These are phyloP conservation scores for Chenopodium album DNA, from an alignment of 148 eudicot genomes.

Conservation along the genomic window DNA sequence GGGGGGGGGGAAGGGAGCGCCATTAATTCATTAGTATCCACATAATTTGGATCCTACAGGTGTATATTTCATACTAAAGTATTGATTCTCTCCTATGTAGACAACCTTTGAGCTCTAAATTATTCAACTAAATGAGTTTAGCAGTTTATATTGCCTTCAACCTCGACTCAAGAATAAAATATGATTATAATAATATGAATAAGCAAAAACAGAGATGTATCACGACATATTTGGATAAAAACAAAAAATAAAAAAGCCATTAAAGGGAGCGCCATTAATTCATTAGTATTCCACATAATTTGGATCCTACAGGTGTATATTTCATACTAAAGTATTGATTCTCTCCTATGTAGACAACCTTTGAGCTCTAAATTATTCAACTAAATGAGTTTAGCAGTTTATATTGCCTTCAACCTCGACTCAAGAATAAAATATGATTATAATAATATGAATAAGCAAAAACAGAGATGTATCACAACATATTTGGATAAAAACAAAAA, in stretches of 20 bases:
- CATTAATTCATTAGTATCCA: not conserved
- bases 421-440: too few relatives aligned
- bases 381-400: too few relatives aligned
- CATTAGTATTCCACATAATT: not conserved
- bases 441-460: not conserved
- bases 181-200: too few relatives aligned
- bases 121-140: too few relatives aligned
- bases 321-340: not conserved
- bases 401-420: too few relatives aligned
- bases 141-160: too few relatives aligned
- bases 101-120: not conserved
- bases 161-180: too few relatives aligned
- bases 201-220: not conserved
- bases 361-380: not conserved
- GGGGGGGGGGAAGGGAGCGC: slow-evolving; percentile 1
- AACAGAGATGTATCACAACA: not conserved
- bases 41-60: not conserved
- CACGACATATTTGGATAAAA: not conserved
- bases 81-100: not conserved
- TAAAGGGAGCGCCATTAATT: not conserved
- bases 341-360: not conserved
- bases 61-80: not conserved
- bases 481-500: not conserved
- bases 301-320: not conserved
- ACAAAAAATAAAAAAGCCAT: too few relatives aligned